Evolutionary conservation across 805 yeast genomes (phyloP), one percentile per base, ranked within the genome.

Genomic region (Candida vaughaniae): DNA sequence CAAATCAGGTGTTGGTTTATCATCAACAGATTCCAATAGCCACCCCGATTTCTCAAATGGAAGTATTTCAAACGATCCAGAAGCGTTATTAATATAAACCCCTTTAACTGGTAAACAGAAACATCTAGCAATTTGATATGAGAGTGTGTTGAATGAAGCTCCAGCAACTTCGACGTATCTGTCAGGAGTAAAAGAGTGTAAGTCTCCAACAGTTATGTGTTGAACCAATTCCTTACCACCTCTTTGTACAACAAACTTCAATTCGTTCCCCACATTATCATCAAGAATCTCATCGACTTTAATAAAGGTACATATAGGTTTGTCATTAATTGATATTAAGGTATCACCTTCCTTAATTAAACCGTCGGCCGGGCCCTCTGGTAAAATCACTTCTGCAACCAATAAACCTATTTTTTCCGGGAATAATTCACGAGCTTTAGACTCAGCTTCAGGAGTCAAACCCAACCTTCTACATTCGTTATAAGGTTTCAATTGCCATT

Each of bases 391-490:
- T 39, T 85, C 87, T 1, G 95, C 95, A 2, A 89, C 95, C 16
- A 89, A 66, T 45, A 89, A 63, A 15, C 96, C 96, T 35, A 84
- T 86, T 27, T 79, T 72, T 28, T 73, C 75, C 4, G 96, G 95
- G 55, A 83, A 85, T 32, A 60, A 53, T 27, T 71, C 62, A 53
- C 97, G 78, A 28, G 90, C 85, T 38, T 57, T 60, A 23, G 75
- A 71, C 54, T 89, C 96, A 7, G 84, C 82, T 29, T 79, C 91
- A 2, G 77, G 64, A 2, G 88, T 78, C 33, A 90, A 70, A 0
- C 97, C 97, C 39, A 90, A 69, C 51, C 97, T 75, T 52, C 85
- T 76, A 66, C 97, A 90, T 59, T 86, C 95, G 51, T 90, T 96
- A 53, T 75, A 90, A 1, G 97, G 96, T 51, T 80, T 83, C 47